Evolutionary conservation across 352 stramenopile genomes (phyloP), one percentile per base, ranked within the genome.

Genomic region (Phytophthora sansomeana): DNA sequence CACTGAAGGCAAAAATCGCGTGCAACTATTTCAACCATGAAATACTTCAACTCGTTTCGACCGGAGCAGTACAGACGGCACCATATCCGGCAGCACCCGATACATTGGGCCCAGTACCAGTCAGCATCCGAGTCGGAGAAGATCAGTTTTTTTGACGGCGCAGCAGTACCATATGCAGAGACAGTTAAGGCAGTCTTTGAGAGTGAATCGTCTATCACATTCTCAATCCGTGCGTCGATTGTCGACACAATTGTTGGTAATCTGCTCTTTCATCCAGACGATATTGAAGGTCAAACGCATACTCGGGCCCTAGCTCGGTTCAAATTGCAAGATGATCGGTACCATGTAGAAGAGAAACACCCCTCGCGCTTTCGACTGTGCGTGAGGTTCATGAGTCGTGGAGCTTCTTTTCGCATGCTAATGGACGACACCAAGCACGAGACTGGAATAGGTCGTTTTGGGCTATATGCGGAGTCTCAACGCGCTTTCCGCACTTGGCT

Each of bases 261-360:
- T 14, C 32, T 55, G 26, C 47, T 55, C 16, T 55, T 55, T 39
- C 47, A 55, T 55, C 30, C 32, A 4, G 47, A 55, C 6, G 47
- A 43, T 39, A 6, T 55, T n/a, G 47, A 55, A 19, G 47, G 47
- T 7, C 32, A 32, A 6, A 55, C 47, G n/a, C 47, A 28, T n/a
- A 39, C 5, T 29, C 29, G 47, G 9, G 17, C 17, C 8, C n/a
- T 39, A 13, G 33, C 33, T 39, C 8, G 11, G 33, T 39, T 39
- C n/a, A 39, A 13, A 39, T 13, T 39, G n/a, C 33, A 39, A 39
- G 33, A 39, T 39, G 33, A 7, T 39, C 33, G 33, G 33, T 39
- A 39, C n/a, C 11, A 39, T 7, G 33, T 13, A 7, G 33, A 39
- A 39, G 33, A 39, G 33, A 39, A 39, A 11, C 33, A 39, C 33